phyloP scores from a whole-genome alignment of 2,329 filamentous ascomycete genomes.

The Phyllosticta citrichinensis region DNA sequence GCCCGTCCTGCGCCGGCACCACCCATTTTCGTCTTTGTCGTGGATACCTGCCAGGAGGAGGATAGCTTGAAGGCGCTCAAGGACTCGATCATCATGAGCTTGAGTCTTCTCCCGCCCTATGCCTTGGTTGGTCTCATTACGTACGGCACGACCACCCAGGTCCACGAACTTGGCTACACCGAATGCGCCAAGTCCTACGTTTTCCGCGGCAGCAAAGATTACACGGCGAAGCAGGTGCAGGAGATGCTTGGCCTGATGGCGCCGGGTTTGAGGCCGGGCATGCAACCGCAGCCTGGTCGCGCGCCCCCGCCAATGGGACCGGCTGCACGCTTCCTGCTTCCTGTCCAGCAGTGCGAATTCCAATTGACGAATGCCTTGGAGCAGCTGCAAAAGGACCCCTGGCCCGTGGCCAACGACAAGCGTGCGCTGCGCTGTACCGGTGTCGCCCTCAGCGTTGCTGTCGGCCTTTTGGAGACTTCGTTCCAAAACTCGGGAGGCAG shows the following conservation, averaged over 20 bases:
- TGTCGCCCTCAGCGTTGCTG: slow-evolving; percentile 89
- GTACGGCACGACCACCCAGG: slow-evolving; percentile 91
- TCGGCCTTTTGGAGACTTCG: slow-evolving; percentile 83
- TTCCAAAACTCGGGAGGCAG: slow-evolving; percentile 93
- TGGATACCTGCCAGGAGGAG: slow-evolving; percentile 82
- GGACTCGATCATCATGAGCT: slow-evolving; percentile 77
- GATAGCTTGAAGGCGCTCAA: slow-evolving; percentile 75
- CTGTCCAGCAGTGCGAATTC: slow-evolving; percentile 92
- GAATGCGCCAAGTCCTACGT: slow-evolving; percentile 99
- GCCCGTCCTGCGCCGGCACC: slow-evolving; percentile 74
- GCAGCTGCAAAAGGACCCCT: slow-evolving; percentile 91
- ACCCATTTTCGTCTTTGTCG: slow-evolving; percentile 78
- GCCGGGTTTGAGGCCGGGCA: slow-evolving; percentile 60
- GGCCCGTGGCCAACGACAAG: slow-evolving; percentile 91
- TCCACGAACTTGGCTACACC: slow-evolving; percentile 95
- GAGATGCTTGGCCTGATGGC: slow-evolving; percentile 88
- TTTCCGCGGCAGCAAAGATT: slow-evolving; percentile 96
- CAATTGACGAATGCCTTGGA: slow-evolving; percentile 94
- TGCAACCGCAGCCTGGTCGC: slow-evolving; percentile 62
- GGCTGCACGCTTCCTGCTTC: slow-evolving; percentile 81
- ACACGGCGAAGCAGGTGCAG: slow-evolving; percentile 96
- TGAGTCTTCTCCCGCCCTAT: slow-evolving; percentile 72
- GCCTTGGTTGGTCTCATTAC: slow-evolving; percentile 76
- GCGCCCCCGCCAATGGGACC: slow-evolving; percentile 66
- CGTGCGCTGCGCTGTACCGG: slow-evolving; percentile 86